Percentiles rank a stretch among this genome's conserved stretches.
Evolutionary conservation across 495 filamentous ascomycete species (phyloP).

Genomic region (Collariella sp.): DNA sequence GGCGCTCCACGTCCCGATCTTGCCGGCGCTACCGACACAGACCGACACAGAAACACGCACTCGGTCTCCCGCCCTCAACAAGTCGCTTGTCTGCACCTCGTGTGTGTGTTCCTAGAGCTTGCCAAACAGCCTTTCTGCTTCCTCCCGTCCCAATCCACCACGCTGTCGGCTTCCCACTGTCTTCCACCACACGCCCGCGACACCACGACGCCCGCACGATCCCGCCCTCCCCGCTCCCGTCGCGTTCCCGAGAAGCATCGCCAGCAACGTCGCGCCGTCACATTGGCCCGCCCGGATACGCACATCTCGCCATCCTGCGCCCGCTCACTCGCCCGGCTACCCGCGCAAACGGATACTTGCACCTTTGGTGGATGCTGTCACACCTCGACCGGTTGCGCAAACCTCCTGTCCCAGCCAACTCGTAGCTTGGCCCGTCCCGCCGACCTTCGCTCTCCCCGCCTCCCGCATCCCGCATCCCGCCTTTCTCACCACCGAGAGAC

Average conservation of each 20-base stretch:
- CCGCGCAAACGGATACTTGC: constrained; percentile 23
- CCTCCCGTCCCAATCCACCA: not conserved
- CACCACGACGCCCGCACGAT: not conserved
- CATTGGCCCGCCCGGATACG: constrained; percentile 16
- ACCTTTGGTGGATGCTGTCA: constrained; percentile 22
- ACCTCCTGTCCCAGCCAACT: constrained; percentile 13
- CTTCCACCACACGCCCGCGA: not conserved
- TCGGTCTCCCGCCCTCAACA: not conserved
- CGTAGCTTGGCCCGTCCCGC: constrained; percentile 4
- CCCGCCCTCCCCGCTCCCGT: not conserved
- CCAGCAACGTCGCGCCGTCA: constrained; percentile 19
- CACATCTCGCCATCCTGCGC: constrained; percentile 9
- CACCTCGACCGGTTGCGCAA: constrained; percentile 20
- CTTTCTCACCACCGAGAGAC: not conserved
- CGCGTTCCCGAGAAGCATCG: constrained; percentile 7
- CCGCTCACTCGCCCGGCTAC: constrained; percentile 13
- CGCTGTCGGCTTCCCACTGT: not conserved
- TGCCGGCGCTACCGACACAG: not conserved
- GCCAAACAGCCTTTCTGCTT: not conserved
- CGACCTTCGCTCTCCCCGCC: not conserved
- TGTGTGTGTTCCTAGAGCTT: not conserved
- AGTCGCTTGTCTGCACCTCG: not conserved
- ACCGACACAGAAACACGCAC: not conserved
- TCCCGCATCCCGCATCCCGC: not conserved
- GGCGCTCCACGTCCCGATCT: not conserved